Base-by-base conservation (phyloP, 1,284 basidiomycete genomes). In the Agroathelia rolfsii region DNA sequence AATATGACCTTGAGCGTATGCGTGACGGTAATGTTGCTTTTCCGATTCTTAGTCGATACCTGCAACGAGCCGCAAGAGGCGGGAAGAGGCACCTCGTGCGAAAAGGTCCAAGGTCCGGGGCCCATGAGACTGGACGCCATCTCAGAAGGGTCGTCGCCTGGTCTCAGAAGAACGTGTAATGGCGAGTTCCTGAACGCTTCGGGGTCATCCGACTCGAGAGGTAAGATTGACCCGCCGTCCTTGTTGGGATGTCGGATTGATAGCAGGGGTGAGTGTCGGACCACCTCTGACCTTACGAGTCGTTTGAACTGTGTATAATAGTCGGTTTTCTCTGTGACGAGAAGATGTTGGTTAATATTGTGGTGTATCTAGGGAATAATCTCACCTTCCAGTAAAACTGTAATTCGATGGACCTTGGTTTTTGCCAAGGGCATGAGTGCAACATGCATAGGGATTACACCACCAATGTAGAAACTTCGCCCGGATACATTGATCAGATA, bases 1-100 rank as follows among this genome's bases (percentile, higher is more conserved):
- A 97, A 74, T 9, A 84, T 69, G 29, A 92, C 68, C 59, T 90
- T 90, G 41, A 98, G 62, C 40, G 68, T 59, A 55, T 98, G 94
- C 2, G 69, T 66, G 17, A 95, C 71, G 11, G 68, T 60, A 43
- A 96, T 79, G 49, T 89, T 89, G 39, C 84, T 81, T 45, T 73
- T 71, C 43, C 75, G 70, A 55, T 90, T 88, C 53, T 78, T 81
- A 49, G 86, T 90, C 13, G 87, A 85, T 42, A 88, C 82, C 48
- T 78, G 80, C 40, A 97, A 47, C 23, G 54, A 32, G 33, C 56
- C 48, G 52, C 76, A 77, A 2, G 71, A 68, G 12, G 53, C 55
- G 0, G 80, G 80, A 1, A 85, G 54, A 23, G 59, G 56, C 32
- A 85, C 45, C 22, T 71, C 60, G 36, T 67, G 62, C 32, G 67